Evolutionary conservation across 177 flowering plant species (phyloP).

Genomic region (Vitis hybrid): DNA sequence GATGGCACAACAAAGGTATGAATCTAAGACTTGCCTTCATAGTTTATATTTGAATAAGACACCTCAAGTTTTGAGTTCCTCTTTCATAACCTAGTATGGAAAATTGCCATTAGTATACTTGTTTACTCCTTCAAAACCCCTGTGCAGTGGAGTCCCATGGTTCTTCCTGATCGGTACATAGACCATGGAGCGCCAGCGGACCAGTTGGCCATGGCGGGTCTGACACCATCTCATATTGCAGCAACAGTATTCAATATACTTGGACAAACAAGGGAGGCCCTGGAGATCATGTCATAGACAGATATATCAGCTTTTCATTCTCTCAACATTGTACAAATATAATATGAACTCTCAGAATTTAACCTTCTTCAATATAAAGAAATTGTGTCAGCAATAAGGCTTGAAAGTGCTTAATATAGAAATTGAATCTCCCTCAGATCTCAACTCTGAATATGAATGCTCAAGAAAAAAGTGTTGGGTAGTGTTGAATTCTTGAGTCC

Average conservation of each 20-base stretch:
- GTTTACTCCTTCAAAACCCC: constrained; percentile 4
- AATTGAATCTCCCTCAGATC: no score
- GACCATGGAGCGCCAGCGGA: constrained; percentile 86
- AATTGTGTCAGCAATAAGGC: no score
- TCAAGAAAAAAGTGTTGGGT: no score
- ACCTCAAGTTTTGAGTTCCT: no score
- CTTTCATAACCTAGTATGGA: no score
- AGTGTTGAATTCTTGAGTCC: no score
- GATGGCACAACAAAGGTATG: constrained; percentile 83
- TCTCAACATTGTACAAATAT: constrained; percentile 4
- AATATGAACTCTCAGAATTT: neutral
- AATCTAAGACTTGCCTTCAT: constrained; percentile 5
- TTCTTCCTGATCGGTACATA: constrained; percentile 85
- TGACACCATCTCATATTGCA: constrained; percentile 81
- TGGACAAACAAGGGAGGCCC: constrained; percentile 79
- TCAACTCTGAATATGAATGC: no score
- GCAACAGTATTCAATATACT: constrained; percentile 75
- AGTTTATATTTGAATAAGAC: constrained; percentile 2
- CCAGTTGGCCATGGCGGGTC: constrained; percentile 70
- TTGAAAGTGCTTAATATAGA: no score
- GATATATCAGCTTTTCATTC: neutral
- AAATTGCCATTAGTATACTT: no score
- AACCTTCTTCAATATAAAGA: no score
- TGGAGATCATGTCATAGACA: constrained; percentile 49
- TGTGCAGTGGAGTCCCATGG: constrained; percentile 79